phyloP scores from a whole-genome alignment of 1,139 yeast genomes.

The Lodderomyces elongisporus region DNA sequence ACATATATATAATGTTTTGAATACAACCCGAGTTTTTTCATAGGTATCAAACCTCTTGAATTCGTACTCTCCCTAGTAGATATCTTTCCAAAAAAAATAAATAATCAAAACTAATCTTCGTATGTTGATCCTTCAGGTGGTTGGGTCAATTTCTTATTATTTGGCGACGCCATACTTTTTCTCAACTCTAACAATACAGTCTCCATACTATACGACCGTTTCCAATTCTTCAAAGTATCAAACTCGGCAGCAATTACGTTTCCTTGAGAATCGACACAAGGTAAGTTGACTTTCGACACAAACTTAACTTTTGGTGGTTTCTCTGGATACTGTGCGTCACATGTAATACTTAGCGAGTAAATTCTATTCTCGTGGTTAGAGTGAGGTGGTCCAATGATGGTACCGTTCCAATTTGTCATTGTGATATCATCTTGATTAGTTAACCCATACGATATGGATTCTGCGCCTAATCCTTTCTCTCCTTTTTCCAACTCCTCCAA shows the following conservation, averaged over 20 bases:
- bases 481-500: slow-evolving; percentile 97
- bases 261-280: slow-evolving; percentile 79
- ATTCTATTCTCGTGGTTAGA: slow-evolving; percentile 91
- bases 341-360: slow-evolving; percentile 73
- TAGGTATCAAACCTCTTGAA: no score
- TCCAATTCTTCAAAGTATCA: slow-evolving; percentile 78
- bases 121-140: slow-evolving; percentile 86
- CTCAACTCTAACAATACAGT: slow-evolving; percentile 82
- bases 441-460: slow-evolving; percentile 90
- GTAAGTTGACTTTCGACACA: slow-evolving; percentile 78
- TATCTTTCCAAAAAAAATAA: no score
- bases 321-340: slow-evolving; percentile 86
- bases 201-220: slow-evolving; percentile 85
- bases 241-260: slow-evolving; percentile 57
- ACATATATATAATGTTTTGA: no score
- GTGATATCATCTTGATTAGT: slow-evolving; percentile 85
- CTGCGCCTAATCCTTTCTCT: slow-evolving; percentile 96
- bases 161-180: slow-evolving; percentile 74
- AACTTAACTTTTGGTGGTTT: slow-evolving; percentile 80
- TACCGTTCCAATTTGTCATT: slow-evolving; percentile 94
- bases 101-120: no score
- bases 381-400: slow-evolving; percentile 96
- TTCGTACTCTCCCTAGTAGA: no score
- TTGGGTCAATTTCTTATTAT: slow-evolving; percentile 81
- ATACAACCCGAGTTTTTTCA: no score